Evolutionary conservation across 257 asterid genomes (phyloP).

Genomic region (Jacaranda mimosifolia): DNA sequence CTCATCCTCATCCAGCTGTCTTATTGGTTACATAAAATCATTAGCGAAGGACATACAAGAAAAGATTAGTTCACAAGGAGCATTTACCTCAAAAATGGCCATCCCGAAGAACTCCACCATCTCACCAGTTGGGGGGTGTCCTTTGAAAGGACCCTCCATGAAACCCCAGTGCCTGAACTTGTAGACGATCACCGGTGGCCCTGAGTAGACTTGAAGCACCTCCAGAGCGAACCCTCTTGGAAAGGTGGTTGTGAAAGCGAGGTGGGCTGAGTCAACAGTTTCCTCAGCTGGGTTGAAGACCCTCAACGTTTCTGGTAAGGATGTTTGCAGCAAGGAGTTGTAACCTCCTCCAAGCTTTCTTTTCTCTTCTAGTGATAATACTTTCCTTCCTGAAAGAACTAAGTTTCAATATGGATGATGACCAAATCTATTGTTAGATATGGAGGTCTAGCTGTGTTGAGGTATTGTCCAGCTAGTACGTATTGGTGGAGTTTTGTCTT

Average conservation of each 20-base stretch:
- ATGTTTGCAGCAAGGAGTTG: slow-evolving; percentile 48
- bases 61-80: neutral
- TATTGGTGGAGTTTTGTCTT: too few relatives aligned
- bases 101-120: slow-evolving; percentile 52
- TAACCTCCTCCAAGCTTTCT: slow-evolving; percentile 49
- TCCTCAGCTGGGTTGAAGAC: slow-evolving; percentile 52
- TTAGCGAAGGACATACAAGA: neutral
- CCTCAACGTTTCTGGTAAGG: slow-evolving; percentile 46
- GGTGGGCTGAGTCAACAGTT: slow-evolving; percentile 47
- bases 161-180: slow-evolving; percentile 66
- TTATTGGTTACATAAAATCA: neutral
- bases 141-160: slow-evolving; percentile 63
- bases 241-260: slow-evolving; percentile 49
- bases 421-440: too few relatives aligned
- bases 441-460: too few relatives aligned
- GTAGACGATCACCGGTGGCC: slow-evolving; percentile 52
- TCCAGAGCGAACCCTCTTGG: slow-evolving; percentile 56
- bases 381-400: slow-evolving; percentile 43
- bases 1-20: slow-evolving; percentile 63
- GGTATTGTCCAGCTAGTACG: too few relatives aligned
- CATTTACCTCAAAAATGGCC: slow-evolving; percentile 49
- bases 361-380: slow-evolving; percentile 40
- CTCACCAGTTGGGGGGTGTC: slow-evolving; percentile 51
- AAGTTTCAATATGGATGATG: too few relatives aligned
- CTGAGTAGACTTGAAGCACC: slow-evolving; percentile 48